Conservation (phyloP, 2,329 filamentous ascomycete genomes). For the Ophiocordyceps camponoti-leonardi region DNA sequence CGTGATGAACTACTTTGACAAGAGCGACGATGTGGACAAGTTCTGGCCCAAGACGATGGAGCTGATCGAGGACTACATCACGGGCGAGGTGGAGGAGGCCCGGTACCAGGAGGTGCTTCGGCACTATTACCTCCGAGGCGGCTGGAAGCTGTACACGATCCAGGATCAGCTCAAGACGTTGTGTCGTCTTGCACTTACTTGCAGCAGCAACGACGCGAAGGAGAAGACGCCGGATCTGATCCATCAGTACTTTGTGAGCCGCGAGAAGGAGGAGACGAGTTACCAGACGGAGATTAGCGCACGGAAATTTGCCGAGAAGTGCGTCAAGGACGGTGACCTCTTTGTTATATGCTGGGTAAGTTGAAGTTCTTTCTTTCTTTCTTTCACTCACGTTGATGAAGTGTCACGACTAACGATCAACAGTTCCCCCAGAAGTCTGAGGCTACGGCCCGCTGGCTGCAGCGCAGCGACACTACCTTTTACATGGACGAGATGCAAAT, state of each 20-base stretch:
- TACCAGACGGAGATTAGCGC: conserved; percentile 81
- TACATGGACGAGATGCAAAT: conserved; percentile 78
- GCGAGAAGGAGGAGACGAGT: conserved; percentile 69
- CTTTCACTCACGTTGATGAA: background rate
- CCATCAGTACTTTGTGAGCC: conserved; percentile 67
- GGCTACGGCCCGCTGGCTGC: conserved; percentile 55
- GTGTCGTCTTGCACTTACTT: conserved; percentile 63
- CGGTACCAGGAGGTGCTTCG: conserved; percentile 83
- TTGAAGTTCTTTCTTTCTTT: conserved; percentile 11
- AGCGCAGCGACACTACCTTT: conserved; percentile 57
- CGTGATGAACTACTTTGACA: conserved; percentile 59
- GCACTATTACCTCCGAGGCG: conserved; percentile 77
- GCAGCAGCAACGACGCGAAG: conserved; percentile 72
- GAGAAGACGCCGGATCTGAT: conserved; percentile 89
- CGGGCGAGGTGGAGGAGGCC: conserved; percentile 62
- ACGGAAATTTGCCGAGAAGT: conserved; percentile 81
- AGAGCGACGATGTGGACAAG: conserved; percentile 38
- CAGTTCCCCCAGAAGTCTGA: conserved; percentile 51
- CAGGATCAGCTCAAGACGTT: conserved; percentile 75
- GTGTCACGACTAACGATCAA: conserved; percentile 15
- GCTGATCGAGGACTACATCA: conserved; percentile 74
- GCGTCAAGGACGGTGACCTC: conserved; percentile 81
- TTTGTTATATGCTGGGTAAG: conserved; percentile 85
- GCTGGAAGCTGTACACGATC: conserved; percentile 87
- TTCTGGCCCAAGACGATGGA: conserved; percentile 77